Evolutionary conservation across 306 rosid genomes (phyloP), one percentile per base, ranked within the genome.

Genomic region (Benincasa hispida): DNA sequence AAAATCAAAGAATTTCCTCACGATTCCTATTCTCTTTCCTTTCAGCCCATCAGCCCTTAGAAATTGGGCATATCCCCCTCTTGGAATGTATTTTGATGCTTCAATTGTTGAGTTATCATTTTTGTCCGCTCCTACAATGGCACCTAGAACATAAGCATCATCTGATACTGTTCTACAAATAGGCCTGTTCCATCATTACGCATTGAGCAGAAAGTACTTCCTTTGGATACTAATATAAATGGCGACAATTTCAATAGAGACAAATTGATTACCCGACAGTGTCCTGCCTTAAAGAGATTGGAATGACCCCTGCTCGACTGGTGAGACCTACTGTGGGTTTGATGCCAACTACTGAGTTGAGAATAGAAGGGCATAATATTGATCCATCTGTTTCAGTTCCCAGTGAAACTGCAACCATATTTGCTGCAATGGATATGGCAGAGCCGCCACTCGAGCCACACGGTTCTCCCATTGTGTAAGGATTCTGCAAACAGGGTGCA

Each of bases 91-190:
- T 27, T 72, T 77, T 30, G 85, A 86, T 10, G 37, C 56, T 67
- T 35, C 50, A 19, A 55, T 78, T 37, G 82, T 77, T 57, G 85
- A 84, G 3, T 34, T 61, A 45, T 89, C 88, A 6, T 82, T 61
- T 57, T 30, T 10, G 76, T 86, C 88, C 14, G 42, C 15, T 67
- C 90, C 90, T 21, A 56, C 87, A 73, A 87, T 87, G n/a, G 28
- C 82, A 4, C 86, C 90, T 69, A 89, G 91, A 78, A 89, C 87
- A 54, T 79, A 39, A 32, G 80, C 83, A 0, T 81, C 86, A 83
- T 89, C 88, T 11, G 81, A 35, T 2, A 89, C 85, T 10, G 84
- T 89, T 77, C 89, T 87, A 2, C 85, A 57, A 22, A 84, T 72
- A 24, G 88, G 79, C 66, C 91, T 87, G 68, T 66, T 55, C 3